A percentile compares a stretch with the other conserved stretches of the same genome.
These are phyloP conservation scores for Proliferodiscus dingleyae DNA, from an alignment of 2,329 filamentous ascomycete species.

Conservation along the genomic window DNA sequence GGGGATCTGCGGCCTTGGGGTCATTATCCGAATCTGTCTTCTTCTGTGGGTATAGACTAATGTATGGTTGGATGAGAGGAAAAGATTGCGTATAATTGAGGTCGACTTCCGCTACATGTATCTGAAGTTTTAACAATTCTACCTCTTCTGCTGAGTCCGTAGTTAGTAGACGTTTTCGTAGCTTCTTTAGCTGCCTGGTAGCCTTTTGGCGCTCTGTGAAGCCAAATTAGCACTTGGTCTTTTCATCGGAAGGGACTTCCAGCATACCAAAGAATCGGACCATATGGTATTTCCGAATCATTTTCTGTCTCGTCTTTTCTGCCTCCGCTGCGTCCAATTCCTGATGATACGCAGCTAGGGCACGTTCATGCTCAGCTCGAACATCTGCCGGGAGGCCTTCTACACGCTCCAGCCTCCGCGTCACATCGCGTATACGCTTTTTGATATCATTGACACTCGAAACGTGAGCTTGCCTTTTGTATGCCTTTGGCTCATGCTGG, in stretches of 20 bases:
- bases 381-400: conserved; percentile 63
- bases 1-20: conserved; percentile 25
- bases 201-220: conserved; percentile 66
- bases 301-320: conserved; percentile 58
- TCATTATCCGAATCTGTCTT: conserved; percentile 31
- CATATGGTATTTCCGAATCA: conserved; percentile 79
- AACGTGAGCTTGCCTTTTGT: conserved; percentile 29
- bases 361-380: conserved; percentile 65
- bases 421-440: conserved; percentile 66
- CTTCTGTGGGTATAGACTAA: conserved; percentile 52
- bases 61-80: conserved; percentile 66
- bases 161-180: conserved; percentile 52
- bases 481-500: conserved; percentile 22
- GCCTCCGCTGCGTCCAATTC: conserved; percentile 56
- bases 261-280: conserved; percentile 73
- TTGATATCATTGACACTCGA: conserved; percentile 55
- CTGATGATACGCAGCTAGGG: conserved; percentile 60
- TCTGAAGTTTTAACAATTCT: conserved; percentile 46
- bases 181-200: conserved; percentile 58
- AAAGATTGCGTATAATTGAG: conserved; percentile 70
- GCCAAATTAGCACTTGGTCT: not conserved
- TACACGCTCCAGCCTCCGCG: conserved; percentile 57
- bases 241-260: not conserved
- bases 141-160: conserved; percentile 47
- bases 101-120: conserved; percentile 70